These are phyloP conservation scores for Hypoxylon sp. DNA, from an alignment of 2,329 filamentous ascomycete genomes.

Conservation along the genomic window DNA sequence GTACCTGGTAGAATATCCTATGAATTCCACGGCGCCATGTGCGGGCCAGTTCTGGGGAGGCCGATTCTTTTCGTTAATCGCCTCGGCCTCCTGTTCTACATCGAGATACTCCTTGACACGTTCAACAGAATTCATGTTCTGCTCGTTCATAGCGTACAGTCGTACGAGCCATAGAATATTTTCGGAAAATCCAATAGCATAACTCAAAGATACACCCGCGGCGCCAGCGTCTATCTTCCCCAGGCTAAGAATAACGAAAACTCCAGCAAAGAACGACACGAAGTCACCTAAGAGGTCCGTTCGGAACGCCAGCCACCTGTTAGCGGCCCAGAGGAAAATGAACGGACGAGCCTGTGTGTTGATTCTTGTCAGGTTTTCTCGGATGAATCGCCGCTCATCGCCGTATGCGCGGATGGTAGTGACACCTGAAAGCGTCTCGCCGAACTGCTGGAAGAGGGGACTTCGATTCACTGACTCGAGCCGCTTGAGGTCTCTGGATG, in stretches of 20 bases:
- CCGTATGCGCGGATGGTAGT: slow-evolving; percentile 98
- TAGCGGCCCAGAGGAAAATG: slow-evolving; percentile 96
- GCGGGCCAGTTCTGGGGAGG: slow-evolving; percentile 88
- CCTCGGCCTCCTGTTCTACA: slow-evolving; percentile 90
- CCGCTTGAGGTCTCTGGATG: slow-evolving; percentile 95
- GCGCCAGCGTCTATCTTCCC: slow-evolving; percentile 90
- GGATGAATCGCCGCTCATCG: slow-evolving; percentile 91
- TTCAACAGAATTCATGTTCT: slow-evolving; percentile 99
- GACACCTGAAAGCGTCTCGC: slow-evolving; percentile 93
- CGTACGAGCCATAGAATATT: slow-evolving; percentile 97
- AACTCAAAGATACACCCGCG: slow-evolving; percentile 93
- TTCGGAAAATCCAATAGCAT: slow-evolving; percentile 96
- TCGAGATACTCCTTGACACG: slow-evolving; percentile 97
- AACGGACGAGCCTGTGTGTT: slow-evolving; percentile 94
- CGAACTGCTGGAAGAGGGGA: slow-evolving; percentile 97
- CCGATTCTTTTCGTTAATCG: slow-evolving; percentile 82
- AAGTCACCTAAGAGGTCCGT: slow-evolving; percentile 92
- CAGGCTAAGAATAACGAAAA: slow-evolving; percentile 88
- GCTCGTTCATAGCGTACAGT: slow-evolving; percentile 93
- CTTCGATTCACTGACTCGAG: slow-evolving; percentile 95
- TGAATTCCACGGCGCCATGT: slow-evolving; percentile 88
- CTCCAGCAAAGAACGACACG: slow-evolving; percentile 93
- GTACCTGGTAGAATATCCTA: slow-evolving; percentile 90
- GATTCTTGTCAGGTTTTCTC: slow-evolving; percentile 89
- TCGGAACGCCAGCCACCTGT: slow-evolving; percentile 95